These are phyloP conservation scores for Penicillium sp. DNA, from an alignment of 2,329 filamentous ascomycete genomes.

Conservation along the genomic window DNA sequence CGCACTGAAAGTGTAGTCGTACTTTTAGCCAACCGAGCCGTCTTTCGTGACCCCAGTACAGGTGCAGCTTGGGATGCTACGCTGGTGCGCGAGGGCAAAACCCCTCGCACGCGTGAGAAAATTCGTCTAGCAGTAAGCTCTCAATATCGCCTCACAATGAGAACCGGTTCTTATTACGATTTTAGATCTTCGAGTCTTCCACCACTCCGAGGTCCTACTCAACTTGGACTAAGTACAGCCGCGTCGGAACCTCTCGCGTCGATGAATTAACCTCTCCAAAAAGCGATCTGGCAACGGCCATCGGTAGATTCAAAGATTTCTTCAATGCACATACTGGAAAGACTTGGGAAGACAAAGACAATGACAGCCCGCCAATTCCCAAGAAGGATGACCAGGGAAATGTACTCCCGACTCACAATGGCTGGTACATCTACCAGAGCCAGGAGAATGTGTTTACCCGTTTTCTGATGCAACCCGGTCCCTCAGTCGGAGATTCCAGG, in stretches of 20 bases:
- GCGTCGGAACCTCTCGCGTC: constrained; percentile 24
- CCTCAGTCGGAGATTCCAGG: not conserved
- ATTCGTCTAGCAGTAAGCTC: constrained; percentile 54
- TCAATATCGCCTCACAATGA: not conserved
- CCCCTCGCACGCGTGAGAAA: constrained; percentile 51
- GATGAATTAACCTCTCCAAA: constrained; percentile 31
- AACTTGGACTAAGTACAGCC: constrained; percentile 48
- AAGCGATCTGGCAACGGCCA: constrained; percentile 37
- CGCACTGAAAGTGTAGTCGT: not conserved
- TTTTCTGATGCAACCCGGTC: constrained; percentile 13
- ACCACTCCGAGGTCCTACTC: constrained; percentile 55
- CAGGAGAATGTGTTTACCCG: constrained; percentile 17
- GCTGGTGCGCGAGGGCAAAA: constrained; percentile 49
- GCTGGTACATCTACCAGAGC: constrained; percentile 29
- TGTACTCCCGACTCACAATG: constrained; percentile 21
- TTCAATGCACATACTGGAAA: constrained; percentile 55
- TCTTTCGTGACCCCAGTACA: constrained; percentile 55
- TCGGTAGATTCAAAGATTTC: constrained; percentile 49
- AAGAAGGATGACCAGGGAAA: constrained; percentile 23
- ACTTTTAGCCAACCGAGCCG: constrained; percentile 52
- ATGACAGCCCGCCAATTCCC: constrained; percentile 12
- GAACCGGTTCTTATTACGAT: constrained; percentile 5
- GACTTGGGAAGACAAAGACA: constrained; percentile 49
- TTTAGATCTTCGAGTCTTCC: constrained; percentile 63
- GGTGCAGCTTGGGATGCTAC: constrained; percentile 60